These are phyloP conservation scores for Babjeviella inositovora DNA, from an alignment of 805 yeast species.

Conservation along the genomic window DNA sequence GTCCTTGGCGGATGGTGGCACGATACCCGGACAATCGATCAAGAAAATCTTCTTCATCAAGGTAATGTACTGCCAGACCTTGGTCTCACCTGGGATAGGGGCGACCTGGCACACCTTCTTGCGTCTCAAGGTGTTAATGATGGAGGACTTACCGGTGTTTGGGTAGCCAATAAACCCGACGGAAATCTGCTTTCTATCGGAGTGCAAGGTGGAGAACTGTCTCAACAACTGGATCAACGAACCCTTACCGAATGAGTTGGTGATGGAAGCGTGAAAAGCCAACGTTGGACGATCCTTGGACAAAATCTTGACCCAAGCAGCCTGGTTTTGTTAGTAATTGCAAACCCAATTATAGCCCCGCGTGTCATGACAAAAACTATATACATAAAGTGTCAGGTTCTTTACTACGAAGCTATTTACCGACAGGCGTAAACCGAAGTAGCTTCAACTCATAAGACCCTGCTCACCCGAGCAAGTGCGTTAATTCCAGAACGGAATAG, in stretches of 20 bases:
- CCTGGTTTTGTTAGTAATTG: constrained; percentile 36
- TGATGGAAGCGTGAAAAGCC: constrained; percentile 96
- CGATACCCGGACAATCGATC: constrained; percentile 98
- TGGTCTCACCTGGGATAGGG: constrained; percentile 97
- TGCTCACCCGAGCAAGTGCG: constrained; percentile 16
- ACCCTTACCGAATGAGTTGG: constrained; percentile 96
- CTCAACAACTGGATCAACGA: constrained; percentile 84
- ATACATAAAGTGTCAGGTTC: constrained; percentile 46
- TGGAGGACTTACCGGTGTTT: constrained; percentile 94
- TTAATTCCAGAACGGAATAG: constrained; percentile 26
- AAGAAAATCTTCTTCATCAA: constrained; percentile 89
- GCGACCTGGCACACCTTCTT: constrained; percentile 96
- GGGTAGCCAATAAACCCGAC: constrained; percentile 98
- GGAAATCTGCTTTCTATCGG: constrained; percentile 89
- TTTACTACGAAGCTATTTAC: constrained; percentile 67
- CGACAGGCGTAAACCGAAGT: constrained; percentile 7
- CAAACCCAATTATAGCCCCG: constrained; percentile 5
- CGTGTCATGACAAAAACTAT: constrained; percentile 3
- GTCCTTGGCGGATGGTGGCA: constrained; percentile 87
- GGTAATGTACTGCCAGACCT: constrained; percentile 97
- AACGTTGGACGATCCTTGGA: constrained; percentile 87
- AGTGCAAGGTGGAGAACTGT: constrained; percentile 81
- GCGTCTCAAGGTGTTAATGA: constrained; percentile 82
- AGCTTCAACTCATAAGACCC: constrained; percentile 78
- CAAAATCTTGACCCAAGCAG: constrained; percentile 96